Evolutionary conservation across 441 rosid genomes (phyloP).

Genomic region (Raphanus hybrid): DNA sequence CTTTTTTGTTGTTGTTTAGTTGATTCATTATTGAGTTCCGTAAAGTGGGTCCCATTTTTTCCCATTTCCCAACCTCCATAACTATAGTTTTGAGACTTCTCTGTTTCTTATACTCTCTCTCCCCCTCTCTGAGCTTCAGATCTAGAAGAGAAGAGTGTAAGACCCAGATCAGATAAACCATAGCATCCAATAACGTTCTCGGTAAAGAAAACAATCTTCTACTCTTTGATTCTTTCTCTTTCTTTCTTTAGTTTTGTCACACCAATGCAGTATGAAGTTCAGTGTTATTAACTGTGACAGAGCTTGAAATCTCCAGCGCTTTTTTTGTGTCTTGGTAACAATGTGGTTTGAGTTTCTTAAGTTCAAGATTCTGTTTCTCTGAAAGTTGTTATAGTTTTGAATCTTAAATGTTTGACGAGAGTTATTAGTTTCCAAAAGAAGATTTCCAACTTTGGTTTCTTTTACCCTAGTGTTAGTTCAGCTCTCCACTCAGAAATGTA

Average conservation of each 20-base stretch:
- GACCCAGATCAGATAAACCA: conserved; percentile 11
- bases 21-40: conserved; percentile 27
- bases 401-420: neutral
- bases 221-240: neutral
- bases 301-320: conserved; percentile 1
- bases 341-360: neutral
- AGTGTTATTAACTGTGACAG: neutral
- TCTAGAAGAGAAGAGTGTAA: conserved; percentile 46
- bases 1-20: neutral
- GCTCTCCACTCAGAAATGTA: neutral
- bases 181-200: neutral
- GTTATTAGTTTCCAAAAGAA: neutral
- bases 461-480: conserved; percentile 11
- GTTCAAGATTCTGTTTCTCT: neutral
- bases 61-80: conserved; percentile 31
- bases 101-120: neutral
- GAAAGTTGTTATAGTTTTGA: neutral
- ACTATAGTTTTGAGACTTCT: conserved; percentile 28
- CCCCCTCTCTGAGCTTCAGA: conserved; percentile 46
- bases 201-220: neutral
- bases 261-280: neutral
- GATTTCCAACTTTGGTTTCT: neutral
- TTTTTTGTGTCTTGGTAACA: conserved; percentile 5
- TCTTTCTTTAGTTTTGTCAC: neutral
- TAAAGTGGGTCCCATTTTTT: conserved; percentile 44